A percentile compares a stretch with the other conserved stretches of the same genome.
phyloP scores from a whole-genome alignment of 768 basidiomycete genomes.

The Lactifluus subvellereus region DNA sequence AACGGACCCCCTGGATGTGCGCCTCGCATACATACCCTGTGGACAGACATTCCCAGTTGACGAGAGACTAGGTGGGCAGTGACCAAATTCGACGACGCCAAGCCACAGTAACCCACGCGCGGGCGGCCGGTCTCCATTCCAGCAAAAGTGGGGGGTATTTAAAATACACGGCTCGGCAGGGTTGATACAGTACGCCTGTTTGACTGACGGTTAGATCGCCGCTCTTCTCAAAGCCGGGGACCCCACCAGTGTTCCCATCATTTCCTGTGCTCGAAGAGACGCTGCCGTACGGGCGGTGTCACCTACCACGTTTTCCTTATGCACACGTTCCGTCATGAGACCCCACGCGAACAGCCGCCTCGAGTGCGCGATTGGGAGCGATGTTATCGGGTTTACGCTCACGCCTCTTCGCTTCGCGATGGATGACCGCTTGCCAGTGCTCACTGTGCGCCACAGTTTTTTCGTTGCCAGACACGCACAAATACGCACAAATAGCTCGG shows the following conservation, averaged over 20 bases:
- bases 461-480: not conserved
- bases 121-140: not conserved
- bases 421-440: not conserved
- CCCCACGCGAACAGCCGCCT: not conserved
- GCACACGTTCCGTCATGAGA: not conserved
- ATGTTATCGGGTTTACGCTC: not conserved
- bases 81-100: not conserved
- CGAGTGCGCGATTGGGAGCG: not conserved
- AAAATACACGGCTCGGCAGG: not conserved
- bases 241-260: not conserved
- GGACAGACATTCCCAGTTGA: not conserved
- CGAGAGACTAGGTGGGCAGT: not conserved
- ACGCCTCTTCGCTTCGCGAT: not conserved
- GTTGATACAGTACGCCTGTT: not conserved
- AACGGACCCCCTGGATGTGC: not conserved
- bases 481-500: conserved; percentile 9
- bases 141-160: not conserved
- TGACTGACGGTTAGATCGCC: not conserved
- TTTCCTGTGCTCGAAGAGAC: not conserved
- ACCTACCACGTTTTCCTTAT: not conserved
- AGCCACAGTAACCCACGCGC: not conserved
- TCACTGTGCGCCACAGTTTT: not conserved
- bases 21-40: not conserved
- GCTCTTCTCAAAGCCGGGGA: not conserved
- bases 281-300: not conserved